phyloP scores from a whole-genome alignment of 148 eudicot species.

The Tetragonia tetragonoides region DNA sequence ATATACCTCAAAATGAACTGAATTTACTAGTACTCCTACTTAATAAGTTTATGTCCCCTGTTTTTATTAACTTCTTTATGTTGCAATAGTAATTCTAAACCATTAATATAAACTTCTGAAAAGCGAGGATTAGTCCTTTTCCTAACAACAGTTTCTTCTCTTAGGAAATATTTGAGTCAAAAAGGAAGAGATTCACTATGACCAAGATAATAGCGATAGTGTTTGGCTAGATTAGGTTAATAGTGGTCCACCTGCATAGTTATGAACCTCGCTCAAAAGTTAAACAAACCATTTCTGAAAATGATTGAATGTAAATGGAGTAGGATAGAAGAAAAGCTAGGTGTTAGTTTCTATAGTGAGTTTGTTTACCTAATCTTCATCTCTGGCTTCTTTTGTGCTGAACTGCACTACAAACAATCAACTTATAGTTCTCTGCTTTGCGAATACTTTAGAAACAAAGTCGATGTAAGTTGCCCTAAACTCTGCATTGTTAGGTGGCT shows the following conservation, averaged over 20 bases:
- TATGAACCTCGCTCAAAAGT: not conserved
- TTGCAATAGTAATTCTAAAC: too few relatives aligned
- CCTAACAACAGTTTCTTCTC: too few relatives aligned
- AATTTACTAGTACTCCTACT: too few relatives aligned
- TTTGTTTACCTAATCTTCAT: conserved; percentile 34
- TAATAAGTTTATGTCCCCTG: too few relatives aligned
- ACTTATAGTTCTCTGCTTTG: not conserved
- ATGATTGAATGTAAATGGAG: conserved; percentile 18
- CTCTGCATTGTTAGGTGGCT: conserved; percentile 9
- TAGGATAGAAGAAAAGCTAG: conserved; percentile 14
- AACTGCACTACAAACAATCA: conserved; percentile 10
- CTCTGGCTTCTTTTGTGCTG: not conserved
- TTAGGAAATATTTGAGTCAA: too few relatives aligned
- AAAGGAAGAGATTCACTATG: not conserved
- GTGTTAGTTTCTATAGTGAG: conserved; percentile 7
- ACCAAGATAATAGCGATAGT: not conserved
- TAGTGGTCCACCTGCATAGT: not conserved
- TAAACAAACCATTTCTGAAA: not conserved
- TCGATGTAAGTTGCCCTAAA: conserved; percentile 21
- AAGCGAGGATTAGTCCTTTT: too few relatives aligned
- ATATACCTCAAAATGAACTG: too few relatives aligned
- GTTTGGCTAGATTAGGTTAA: conserved; percentile 4
- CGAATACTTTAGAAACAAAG: not conserved
- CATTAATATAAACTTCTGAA: too few relatives aligned
- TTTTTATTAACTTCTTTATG: too few relatives aligned